A percentile compares a stretch with the other conserved stretches of the same genome.
Evolutionary conservation across 768 basidiomycete species (phyloP).

Genomic region (Leccinum imitatum): DNA sequence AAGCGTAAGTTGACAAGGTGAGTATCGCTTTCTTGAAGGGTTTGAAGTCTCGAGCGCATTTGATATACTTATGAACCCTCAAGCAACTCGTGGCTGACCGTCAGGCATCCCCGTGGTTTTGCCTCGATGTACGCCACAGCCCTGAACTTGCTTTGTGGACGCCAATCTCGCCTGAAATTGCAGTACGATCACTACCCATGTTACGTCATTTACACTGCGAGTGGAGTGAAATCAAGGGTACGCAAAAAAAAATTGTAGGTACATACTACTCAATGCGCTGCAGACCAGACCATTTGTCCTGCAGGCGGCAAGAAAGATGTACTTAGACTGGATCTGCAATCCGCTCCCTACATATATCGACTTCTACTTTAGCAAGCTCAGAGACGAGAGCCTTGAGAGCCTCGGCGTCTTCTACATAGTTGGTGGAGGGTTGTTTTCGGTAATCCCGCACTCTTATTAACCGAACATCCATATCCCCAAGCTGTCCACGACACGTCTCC

Average conservation of each 20-base stretch:
- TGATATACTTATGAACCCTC: neutral
- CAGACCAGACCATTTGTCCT: neutral
- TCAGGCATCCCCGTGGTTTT: neutral
- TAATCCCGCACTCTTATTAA: conserved; percentile 15
- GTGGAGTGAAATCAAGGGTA: neutral
- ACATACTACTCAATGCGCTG: neutral
- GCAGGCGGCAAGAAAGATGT: neutral
- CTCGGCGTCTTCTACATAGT: conserved; percentile 19
- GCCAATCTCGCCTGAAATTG: neutral
- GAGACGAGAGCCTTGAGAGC: conserved; percentile 17
- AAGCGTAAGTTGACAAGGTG: neutral
- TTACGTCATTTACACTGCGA: neutral
- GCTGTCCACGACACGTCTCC: conserved; percentile 12
- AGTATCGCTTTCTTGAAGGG: neutral
- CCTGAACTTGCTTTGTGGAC: neutral
- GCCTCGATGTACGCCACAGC: conserved; percentile 5
- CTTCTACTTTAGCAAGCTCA: neutral
- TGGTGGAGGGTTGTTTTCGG: neutral
- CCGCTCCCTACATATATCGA: neutral
- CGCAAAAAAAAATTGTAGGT: neutral
- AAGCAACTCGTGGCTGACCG: conserved; percentile 1
- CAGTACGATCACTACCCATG: neutral
- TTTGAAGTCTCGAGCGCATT: neutral
- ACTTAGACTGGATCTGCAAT: neutral
- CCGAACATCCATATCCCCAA: conserved; percentile 11